Evolutionary conservation across 2,329 filamentous ascomycete species (phyloP).

Genomic region (Polychaeton citri): DNA sequence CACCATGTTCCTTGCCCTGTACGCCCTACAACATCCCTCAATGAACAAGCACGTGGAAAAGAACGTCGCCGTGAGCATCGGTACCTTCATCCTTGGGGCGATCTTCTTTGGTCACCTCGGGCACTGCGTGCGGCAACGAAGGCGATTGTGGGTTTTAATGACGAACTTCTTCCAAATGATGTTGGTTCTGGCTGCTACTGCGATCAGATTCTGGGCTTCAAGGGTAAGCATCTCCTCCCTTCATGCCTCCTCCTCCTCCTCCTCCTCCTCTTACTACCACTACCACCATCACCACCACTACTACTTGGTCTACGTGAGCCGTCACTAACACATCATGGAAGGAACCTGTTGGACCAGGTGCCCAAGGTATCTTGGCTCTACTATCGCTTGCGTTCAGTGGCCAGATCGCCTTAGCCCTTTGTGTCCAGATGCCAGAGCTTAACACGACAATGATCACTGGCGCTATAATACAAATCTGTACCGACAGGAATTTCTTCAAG

Average conservation of each 20-base stretch:
- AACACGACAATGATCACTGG: conserved; percentile 20
- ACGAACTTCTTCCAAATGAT: conserved; percentile 11
- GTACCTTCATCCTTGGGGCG: conserved; percentile 13
- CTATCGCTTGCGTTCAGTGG: conserved; percentile 11
- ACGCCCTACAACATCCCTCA: conserved; percentile 7
- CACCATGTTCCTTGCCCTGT: conserved; percentile 10
- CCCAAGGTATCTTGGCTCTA: conserved; percentile 10
- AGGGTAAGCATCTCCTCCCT: conserved; percentile 3
- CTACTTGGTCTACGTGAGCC: neutral
- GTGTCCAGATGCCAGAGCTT: conserved; percentile 14
- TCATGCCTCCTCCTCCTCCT: too few relatives aligned
- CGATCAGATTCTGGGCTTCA: conserved; percentile 9
- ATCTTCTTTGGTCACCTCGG: conserved; percentile 15
- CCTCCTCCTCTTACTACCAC: too few relatives aligned
- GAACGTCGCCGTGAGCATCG: conserved; percentile 13
- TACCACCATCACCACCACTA: too few relatives aligned
- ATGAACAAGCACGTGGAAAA: conserved; percentile 7
- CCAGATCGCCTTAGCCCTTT: conserved; percentile 14
- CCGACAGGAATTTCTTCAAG: conserved; percentile 10
- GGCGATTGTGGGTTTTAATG: conserved; percentile 14
- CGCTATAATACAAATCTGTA: conserved; percentile 14
- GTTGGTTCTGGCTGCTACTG: conserved; percentile 12
- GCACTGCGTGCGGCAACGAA: conserved; percentile 10
- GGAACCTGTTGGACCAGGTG: conserved; percentile 3
- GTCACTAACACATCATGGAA: too few relatives aligned